Conservation (phyloP, 176 grass and related monocot species). For the Oryza glumipatula region DNA sequence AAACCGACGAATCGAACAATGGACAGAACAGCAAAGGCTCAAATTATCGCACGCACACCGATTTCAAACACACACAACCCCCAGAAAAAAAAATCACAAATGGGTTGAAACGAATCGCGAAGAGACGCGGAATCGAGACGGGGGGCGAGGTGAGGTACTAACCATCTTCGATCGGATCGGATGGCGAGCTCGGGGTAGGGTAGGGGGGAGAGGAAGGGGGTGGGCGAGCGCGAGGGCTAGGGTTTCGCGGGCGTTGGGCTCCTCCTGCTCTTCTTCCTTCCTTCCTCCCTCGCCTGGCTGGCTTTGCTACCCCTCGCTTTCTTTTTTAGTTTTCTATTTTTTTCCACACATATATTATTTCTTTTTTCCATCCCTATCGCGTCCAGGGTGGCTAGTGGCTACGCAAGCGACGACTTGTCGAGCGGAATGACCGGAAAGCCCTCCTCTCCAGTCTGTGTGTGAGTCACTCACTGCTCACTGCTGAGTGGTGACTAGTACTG, state of each 20-base stretch:
- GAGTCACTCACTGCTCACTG: too few relatives aligned
- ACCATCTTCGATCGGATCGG: constrained; percentile 62
- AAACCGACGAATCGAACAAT: constrained; percentile 27
- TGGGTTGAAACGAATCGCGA: not conserved
- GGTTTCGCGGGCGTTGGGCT: constrained; percentile 34
- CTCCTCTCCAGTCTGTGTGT: not conserved
- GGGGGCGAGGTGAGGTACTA: not conserved
- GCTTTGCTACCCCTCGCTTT: not conserved
- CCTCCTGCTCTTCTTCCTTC: not conserved
- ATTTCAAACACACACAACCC: constrained; percentile 2
- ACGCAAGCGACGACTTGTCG: not conserved
- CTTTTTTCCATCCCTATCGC: not conserved
- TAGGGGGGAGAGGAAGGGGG: not conserved
- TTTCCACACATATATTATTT: not conserved
- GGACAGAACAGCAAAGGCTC: not conserved
- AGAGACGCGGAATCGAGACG: not conserved
- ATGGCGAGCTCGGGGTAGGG: not conserved
- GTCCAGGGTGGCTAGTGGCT: constrained; percentile 23
- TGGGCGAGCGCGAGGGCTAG: constrained; percentile 3
- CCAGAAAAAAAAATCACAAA: not conserved
- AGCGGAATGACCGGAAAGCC: constrained; percentile 25
- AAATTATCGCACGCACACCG: not conserved
- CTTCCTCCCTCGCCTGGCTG: not conserved
- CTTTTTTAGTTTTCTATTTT: not conserved
- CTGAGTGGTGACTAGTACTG: too few relatives aligned